A percentile compares a stretch with the other conserved stretches of the same genome.
Conservation (phyloP, 2,329 filamentous ascomycete genomes). For the Passalora sequoiae region DNA sequence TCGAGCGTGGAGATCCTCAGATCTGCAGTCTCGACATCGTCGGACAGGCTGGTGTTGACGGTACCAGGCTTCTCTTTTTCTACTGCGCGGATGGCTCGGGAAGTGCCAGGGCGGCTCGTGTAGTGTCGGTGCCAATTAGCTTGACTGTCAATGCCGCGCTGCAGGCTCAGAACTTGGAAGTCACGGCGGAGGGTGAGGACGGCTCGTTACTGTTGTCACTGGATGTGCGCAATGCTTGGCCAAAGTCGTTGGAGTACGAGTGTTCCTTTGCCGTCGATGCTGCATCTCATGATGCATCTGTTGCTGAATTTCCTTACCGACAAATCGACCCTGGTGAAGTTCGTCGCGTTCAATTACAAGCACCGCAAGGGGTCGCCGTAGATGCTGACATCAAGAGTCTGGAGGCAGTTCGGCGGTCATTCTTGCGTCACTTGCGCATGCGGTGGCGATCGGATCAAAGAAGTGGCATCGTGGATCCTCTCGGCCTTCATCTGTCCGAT, state of each 20-base stretch:
- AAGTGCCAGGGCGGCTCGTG: constrained; percentile 18
- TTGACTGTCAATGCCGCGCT: constrained; percentile 90
- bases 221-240: constrained; percentile 87
- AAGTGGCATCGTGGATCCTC: constrained; percentile 22
- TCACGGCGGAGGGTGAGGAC: constrained; percentile 58
- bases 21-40: constrained; percentile 79
- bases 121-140: constrained; percentile 67
- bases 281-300: constrained; percentile 1
- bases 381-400: constrained; percentile 12
- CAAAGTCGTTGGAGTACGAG: constrained; percentile 59
- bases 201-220: constrained; percentile 69
- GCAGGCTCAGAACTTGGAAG: constrained; percentile 73
- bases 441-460: constrained; percentile 21
- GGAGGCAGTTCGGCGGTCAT: constrained; percentile 12
- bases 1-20: constrained; percentile 53
- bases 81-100: constrained; percentile 45
- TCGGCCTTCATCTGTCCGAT: constrained; percentile 12
- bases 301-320: constrained; percentile 6
- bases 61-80: constrained; percentile 74
- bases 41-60: constrained; percentile 78
- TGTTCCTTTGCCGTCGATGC: constrained; percentile 13
- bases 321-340: constrained; percentile 22
- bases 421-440: constrained; percentile 20
- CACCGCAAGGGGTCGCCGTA: constrained; percentile 5
- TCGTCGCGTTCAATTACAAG: constrained; percentile 16